Evolutionary conservation across 495 filamentous ascomycete species (phyloP), one percentile per base, ranked within the genome.

Genomic region (Penicillium chermesinum): DNA sequence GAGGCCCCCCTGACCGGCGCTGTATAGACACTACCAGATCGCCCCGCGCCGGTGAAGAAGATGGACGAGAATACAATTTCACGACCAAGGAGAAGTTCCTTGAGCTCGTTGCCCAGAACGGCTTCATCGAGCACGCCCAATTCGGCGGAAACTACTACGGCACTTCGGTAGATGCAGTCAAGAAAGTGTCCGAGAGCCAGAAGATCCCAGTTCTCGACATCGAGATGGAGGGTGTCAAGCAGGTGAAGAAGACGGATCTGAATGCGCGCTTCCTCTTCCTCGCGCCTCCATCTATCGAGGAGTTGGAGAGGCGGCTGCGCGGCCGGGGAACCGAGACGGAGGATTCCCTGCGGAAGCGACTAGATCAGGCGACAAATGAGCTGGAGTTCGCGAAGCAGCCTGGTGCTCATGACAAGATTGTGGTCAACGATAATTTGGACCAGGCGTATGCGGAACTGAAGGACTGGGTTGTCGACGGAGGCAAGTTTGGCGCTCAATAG

Each of bases 371-470:
- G 10, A 75, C 79, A 65, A 69, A 73, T 36, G 89, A 95, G 72
- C 75, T 94, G 51, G 86, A 83, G 47, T 93, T 79, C 65, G 76
- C 87, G n/a, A 72, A 48, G 16, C 38, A 83, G 2, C 32, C 14
- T 14, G 88, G 84, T 6, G 78, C 82, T 18, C 83, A 89, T 65
- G 89, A 94, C 59, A 77, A 78, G 65, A 78, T 87, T 42, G 83
- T 95, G 53, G 81, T 93, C 32, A 95, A 95, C 60, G 83, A 89
- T 64, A 77, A 89, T 59, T 61, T 94, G 58, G 86, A 94, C 45
- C 79, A 57, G 55, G 86, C 89, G 14, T 94, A 85, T 71, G 66
- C 71, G 60, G 84, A 93, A 69, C 68, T 93, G 27, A 80, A 84
- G 59, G 76, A 73, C 35, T 91, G 76, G 65, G 65, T 83, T 50